Percentiles rank a stretch among this genome's conserved stretches.
phyloP scores from a whole-genome alignment of 2,329 filamentous ascomycete species.

The Hypoxylon sp. region DNA sequence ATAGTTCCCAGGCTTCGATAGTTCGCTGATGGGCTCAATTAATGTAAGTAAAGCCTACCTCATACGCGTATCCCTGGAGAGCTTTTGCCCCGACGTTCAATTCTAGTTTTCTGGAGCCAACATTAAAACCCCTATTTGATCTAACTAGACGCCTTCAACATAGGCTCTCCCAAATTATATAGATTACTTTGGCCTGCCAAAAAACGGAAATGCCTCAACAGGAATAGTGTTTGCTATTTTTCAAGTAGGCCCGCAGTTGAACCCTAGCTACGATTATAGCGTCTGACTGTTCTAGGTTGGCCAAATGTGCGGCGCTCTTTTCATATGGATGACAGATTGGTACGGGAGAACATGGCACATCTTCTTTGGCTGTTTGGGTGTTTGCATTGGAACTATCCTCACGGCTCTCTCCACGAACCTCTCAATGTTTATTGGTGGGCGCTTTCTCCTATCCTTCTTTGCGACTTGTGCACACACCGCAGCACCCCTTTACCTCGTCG shows the following conservation, averaged over 20 bases:
- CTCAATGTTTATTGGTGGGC: conserved; percentile 66
- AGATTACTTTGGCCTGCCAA: conserved; percentile 57
- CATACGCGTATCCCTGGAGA: background rate
- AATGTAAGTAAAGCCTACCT: conserved; percentile 53
- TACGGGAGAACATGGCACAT: conserved; percentile 61
- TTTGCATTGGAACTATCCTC: conserved; percentile 66
- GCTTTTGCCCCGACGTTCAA: background rate
- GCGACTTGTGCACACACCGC: conserved; percentile 70
- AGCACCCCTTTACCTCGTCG: conserved; percentile 72
- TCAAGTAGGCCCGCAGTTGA: conserved; percentile 43
- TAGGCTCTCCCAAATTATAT: conserved; percentile 59
- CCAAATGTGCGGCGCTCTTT: conserved; percentile 61
- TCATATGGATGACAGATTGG: conserved; percentile 62
- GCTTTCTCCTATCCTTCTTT: conserved; percentile 67
- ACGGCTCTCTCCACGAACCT: conserved; percentile 63
- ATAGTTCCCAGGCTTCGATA: conserved; percentile 57
- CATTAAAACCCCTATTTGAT: background rate
- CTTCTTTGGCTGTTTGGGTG: conserved; percentile 63
- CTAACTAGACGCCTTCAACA: background rate
- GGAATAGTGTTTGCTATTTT: conserved; percentile 64
- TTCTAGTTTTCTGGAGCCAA: too few relatives aligned
- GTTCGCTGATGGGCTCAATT: conserved; percentile 61
- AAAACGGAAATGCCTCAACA: conserved; percentile 58
- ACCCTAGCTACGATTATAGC: background rate
- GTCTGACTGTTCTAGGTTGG: conserved; percentile 54